Evolutionary conservation across 805 yeast genomes (phyloP).

Genomic region (Diddensiella transvaalensis): DNA sequence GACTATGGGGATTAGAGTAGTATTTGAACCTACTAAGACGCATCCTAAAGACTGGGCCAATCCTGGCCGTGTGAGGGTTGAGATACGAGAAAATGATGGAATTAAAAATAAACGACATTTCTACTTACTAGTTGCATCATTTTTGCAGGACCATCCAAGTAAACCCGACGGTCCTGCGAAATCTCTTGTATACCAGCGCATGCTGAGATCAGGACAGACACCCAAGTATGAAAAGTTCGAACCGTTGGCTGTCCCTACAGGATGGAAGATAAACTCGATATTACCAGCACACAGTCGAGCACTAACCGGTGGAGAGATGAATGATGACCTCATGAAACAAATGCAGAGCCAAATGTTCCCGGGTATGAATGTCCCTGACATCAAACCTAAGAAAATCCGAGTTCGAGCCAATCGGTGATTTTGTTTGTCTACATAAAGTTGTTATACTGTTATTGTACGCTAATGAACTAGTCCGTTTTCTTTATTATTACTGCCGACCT

Average conservation of each 20-base stretch:
- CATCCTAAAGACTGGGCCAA: constrained; percentile 98
- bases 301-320: constrained; percentile 79
- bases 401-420: constrained; percentile 20
- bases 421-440: background rate
- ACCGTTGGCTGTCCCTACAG: constrained; percentile 73
- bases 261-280: constrained; percentile 78
- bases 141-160: constrained; percentile 65
- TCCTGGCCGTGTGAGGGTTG: constrained; percentile 90
- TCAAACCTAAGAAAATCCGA: constrained; percentile 26
- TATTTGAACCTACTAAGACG: constrained; percentile 61
- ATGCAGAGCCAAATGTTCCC: constrained; percentile 29
- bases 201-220: constrained; percentile 16
- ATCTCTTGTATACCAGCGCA: constrained; percentile 31
- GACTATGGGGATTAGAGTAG: constrained; percentile 35
- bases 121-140: constrained; percentile 55
- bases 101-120: constrained; percentile 61
- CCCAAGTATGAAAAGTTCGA: constrained; percentile 40
- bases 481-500: background rate
- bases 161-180: constrained; percentile 59
- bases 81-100: constrained; percentile 44
- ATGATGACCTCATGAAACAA: constrained; percentile 41
- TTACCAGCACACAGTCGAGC: constrained; percentile 85
- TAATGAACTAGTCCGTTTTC: background rate
- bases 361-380: constrained; percentile 27
- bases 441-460: constrained; percentile 1